A percentile compares a stretch with the other conserved stretches of the same genome.
These are phyloP conservation scores for Penicillium sp. DNA, from an alignment of 2,329 filamentous ascomycete species.

Conservation along the genomic window DNA sequence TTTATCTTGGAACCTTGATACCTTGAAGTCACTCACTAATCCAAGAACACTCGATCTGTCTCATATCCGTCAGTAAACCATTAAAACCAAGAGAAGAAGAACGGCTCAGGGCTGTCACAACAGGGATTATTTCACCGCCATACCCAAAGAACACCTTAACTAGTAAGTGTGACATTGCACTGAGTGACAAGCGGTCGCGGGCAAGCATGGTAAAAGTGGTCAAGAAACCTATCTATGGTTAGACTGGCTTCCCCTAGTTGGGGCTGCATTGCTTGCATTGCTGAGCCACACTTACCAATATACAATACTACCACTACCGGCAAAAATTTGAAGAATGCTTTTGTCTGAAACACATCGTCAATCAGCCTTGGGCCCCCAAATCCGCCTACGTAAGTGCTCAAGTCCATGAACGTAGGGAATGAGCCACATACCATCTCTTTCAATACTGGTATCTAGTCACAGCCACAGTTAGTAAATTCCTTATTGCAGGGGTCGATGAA, in stretches of 20 bases:
- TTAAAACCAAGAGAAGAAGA: slow-evolving; percentile 20
- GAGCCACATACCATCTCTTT: slow-evolving; percentile 70
- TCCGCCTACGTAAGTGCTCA: too few relatives aligned
- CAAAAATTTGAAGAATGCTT: slow-evolving; percentile 81
- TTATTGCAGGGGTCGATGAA: slow-evolving; percentile 2
- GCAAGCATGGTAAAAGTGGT: slow-evolving; percentile 68
- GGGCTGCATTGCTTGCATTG: slow-evolving; percentile 15
- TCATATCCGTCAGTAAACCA: slow-evolving; percentile 17
- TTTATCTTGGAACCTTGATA: not conserved
- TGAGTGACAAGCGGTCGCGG: slow-evolving; percentile 53
- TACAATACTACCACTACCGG: slow-evolving; percentile 79
- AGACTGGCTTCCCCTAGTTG: slow-evolving; percentile 3
- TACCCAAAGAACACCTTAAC: slow-evolving; percentile 62
- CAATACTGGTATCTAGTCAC: slow-evolving; percentile 69
- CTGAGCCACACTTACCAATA: slow-evolving; percentile 51
- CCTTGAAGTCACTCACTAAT: slow-evolving; percentile 49
- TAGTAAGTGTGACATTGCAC: slow-evolving; percentile 58
- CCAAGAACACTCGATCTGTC: slow-evolving; percentile 53
- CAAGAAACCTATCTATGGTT: slow-evolving; percentile 60
- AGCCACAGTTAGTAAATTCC: slow-evolving; percentile 16
- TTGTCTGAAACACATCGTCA: slow-evolving; percentile 50
- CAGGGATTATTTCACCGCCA: slow-evolving; percentile 26
- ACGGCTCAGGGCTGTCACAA: slow-evolving; percentile 18
- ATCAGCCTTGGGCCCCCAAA: slow-evolving; percentile 27
- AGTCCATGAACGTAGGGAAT: not conserved